phyloP scores from a whole-genome alignment of 1,284 basidiomycete genomes.

The Mycena citricolor region DNA sequence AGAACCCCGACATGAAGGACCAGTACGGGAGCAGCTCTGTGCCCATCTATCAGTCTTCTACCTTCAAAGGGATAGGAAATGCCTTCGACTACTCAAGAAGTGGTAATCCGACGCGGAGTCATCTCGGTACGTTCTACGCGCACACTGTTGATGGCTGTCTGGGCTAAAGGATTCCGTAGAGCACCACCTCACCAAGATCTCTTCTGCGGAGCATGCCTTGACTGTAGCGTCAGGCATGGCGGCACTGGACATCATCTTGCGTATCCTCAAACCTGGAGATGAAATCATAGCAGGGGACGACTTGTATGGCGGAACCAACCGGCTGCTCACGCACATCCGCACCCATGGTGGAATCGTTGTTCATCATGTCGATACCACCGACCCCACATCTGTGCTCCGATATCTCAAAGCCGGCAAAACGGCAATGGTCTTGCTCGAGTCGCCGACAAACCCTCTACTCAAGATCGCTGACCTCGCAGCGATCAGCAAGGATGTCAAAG shows the following conservation, averaged over 20 bases:
- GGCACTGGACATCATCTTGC: slow-evolving; percentile 92
- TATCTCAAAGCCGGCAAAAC: slow-evolving; percentile 72
- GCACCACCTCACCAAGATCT: slow-evolving; percentile 94
- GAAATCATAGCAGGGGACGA: slow-evolving; percentile 97
- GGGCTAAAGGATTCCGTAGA: slow-evolving; percentile 53
- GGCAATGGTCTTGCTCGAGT: slow-evolving; percentile 94
- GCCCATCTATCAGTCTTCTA: slow-evolving; percentile 97
- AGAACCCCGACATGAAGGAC: slow-evolving; percentile 86
- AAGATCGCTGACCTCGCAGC: slow-evolving; percentile 91
- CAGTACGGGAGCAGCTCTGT: slow-evolving; percentile 93
- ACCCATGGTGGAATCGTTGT: slow-evolving; percentile 88
- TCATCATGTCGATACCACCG: slow-evolving; percentile 93
- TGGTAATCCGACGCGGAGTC: slow-evolving; percentile 95
- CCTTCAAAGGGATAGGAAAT: slow-evolving; percentile 94
- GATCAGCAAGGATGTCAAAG: slow-evolving; percentile 81
- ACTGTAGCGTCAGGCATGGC: slow-evolving; percentile 98
- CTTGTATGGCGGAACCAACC: slow-evolving; percentile 97
- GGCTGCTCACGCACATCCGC: slow-evolving; percentile 87
- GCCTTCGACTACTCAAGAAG: slow-evolving; percentile 96
- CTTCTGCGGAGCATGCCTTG: slow-evolving; percentile 85
- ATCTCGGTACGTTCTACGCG: slow-evolving; percentile 86
- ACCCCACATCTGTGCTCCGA: slow-evolving; percentile 62
- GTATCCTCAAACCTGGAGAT: slow-evolving; percentile 91
- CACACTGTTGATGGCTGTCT: too few species aligned
- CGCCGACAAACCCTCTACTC: slow-evolving; percentile 95